Evolutionary conservation across 176 grass and related monocot species (phyloP).

Genomic region (Cymbopogon citratus): DNA sequence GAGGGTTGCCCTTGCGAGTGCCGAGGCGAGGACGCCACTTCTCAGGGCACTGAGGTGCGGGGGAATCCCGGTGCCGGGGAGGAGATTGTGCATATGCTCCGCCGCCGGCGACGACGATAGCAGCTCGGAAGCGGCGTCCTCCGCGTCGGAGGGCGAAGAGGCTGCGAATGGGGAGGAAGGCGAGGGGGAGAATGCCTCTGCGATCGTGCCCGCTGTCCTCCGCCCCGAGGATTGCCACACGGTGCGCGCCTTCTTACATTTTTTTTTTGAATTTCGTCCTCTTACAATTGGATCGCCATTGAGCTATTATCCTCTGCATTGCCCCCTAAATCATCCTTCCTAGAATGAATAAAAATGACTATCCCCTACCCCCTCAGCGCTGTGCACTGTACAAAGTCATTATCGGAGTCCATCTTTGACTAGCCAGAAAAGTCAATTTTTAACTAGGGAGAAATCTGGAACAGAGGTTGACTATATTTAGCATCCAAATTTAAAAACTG

Average conservation of each 20-base stretch:
- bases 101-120: neutral
- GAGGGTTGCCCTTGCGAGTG: neutral
- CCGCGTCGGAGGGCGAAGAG: constrained; percentile 2
- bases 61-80: neutral
- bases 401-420: too few relatives aligned
- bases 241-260: constrained; percentile 29
- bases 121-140: constrained; percentile 1
- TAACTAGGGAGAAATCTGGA: too few relatives aligned
- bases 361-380: too few relatives aligned
- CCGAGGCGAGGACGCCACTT: constrained; percentile 31
- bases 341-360: too few relatives aligned
- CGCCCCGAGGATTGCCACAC: constrained; percentile 63
- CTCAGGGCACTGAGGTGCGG: constrained; percentile 28
- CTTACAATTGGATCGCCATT: neutral
- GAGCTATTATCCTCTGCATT: neutral
- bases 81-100: constrained; percentile 41
- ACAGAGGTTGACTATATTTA: too few relatives aligned
- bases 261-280: too few relatives aligned
- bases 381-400: too few relatives aligned
- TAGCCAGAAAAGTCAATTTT: too few relatives aligned
- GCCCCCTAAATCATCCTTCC: too few relatives aligned
- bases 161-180: constrained; percentile 4
- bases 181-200: constrained; percentile 23
- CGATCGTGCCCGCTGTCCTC: constrained; percentile 33
- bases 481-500: too few relatives aligned